A percentile compares a stretch with the other conserved stretches of the same genome.
Evolutionary conservation across 2,329 filamentous ascomycete genomes (phyloP).

Genomic region (Monosporascus ibericus): DNA sequence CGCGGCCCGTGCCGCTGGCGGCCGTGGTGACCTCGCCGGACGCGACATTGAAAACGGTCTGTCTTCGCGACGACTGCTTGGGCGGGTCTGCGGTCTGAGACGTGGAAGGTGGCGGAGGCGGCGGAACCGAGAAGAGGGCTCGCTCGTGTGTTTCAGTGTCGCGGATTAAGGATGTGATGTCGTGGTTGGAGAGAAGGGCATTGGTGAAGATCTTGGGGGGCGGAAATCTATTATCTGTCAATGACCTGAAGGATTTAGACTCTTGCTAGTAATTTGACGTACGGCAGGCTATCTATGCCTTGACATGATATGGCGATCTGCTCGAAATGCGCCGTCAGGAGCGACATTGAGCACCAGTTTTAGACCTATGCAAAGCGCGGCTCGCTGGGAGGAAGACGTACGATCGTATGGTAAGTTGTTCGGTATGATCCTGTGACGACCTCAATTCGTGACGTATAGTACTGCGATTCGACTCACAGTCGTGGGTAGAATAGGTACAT

Average conservation of each 20-base stretch:
- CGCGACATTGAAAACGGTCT: constrained; percentile 62
- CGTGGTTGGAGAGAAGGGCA: constrained; percentile 77
- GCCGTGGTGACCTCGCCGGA: constrained; percentile 55
- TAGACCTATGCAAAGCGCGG: too few relatives aligned
- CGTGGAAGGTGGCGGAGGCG: constrained; percentile 47
- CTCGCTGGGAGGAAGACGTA: too few relatives aligned
- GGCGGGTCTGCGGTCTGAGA: constrained; percentile 42
- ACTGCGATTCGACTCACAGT: too few relatives aligned
- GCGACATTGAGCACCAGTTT: constrained; percentile 48
- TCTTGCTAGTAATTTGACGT: constrained; percentile 20
- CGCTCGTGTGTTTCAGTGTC: constrained; percentile 94
- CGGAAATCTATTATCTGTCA: constrained; percentile 59
- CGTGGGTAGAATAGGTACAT: too few relatives aligned
- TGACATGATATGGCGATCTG: constrained; percentile 72
- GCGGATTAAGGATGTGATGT: constrained; percentile 90
- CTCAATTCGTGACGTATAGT: too few relatives aligned
- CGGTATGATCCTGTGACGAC: too few relatives aligned
- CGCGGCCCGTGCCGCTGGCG: constrained; percentile 39
- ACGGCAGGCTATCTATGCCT: constrained; percentile 71
- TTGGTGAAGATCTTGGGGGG: constrained; percentile 94
- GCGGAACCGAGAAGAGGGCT: constrained; percentile 87
- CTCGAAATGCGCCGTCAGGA: constrained; percentile 66
- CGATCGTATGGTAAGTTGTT: too few relatives aligned
- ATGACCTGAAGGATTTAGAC: constrained; percentile 1
- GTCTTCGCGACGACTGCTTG: constrained; percentile 40